Evolutionary conservation across 1,284 basidiomycete genomes (phyloP).

Genomic region (Boletus semigastroideus): DNA sequence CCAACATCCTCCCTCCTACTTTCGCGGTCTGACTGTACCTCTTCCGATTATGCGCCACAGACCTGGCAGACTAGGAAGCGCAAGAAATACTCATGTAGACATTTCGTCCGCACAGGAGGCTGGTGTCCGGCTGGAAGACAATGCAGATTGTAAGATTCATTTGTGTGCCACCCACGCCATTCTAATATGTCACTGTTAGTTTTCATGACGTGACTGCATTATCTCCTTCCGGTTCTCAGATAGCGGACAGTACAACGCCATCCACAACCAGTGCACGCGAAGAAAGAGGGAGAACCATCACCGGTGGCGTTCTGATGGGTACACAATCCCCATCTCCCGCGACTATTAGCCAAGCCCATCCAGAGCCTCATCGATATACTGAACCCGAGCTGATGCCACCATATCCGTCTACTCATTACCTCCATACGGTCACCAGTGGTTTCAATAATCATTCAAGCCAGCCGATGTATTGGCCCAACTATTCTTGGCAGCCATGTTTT

Average conservation of each 20-base stretch:
- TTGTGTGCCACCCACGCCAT: neutral
- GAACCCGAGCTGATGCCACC: slow-evolving; percentile 34
- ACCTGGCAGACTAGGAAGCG: slow-evolving; percentile 16
- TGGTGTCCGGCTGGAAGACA: slow-evolving; percentile 44
- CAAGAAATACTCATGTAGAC: slow-evolving; percentile 42
- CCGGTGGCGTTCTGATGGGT: slow-evolving; percentile 26
- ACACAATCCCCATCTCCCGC: slow-evolving; percentile 20
- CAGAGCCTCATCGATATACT: slow-evolving; percentile 34
- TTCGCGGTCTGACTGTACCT: slow-evolving; percentile 21
- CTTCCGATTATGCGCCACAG: slow-evolving; percentile 9
- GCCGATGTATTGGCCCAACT: slow-evolving; percentile 17
- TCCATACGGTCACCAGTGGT: neutral
- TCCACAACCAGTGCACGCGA: slow-evolving; percentile 4
- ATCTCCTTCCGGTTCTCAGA: slow-evolving; percentile 1
- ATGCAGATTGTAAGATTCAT: slow-evolving; percentile 45
- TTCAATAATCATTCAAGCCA: slow-evolving; percentile 11
- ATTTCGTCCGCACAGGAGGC: slow-evolving; percentile 43
- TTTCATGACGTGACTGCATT: slow-evolving; percentile 37
- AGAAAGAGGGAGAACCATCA: slow-evolving; percentile 20
- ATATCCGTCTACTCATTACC: slow-evolving; percentile 24
- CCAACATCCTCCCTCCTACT: slow-evolving; percentile 21
- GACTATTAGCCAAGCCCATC: neutral
- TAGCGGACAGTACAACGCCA: slow-evolving; percentile 2
- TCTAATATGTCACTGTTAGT: slow-evolving; percentile 27
- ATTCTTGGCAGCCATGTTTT: slow-evolving; percentile 27